Base-by-base conservation (phyloP, 192 early-diverging fungal species). In the Pilobolus umbonatus region DNA sequence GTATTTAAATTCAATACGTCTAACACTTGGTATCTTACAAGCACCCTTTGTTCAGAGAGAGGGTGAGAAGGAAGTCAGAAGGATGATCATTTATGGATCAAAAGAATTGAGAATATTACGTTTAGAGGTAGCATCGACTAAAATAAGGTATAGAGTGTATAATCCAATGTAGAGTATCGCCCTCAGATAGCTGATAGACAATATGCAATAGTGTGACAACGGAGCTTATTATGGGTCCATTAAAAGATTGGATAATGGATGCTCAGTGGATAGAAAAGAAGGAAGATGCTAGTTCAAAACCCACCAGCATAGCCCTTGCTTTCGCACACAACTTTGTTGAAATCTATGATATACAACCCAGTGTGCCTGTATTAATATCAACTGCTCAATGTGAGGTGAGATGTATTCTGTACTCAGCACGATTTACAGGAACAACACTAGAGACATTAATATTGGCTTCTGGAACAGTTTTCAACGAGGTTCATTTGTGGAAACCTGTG, bases 381-480 rank as follows among this genome's bases (percentile, higher is more conserved):
- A 47, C 48, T 4, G 64, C 78, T 10, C 78, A 83, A 55, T 93
- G 88, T 40, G 69, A 76, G 34, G 83, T 85, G 39, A 80, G 71
- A 24, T 87, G 87, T 45, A 86, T 90, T 24, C 54, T 91, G 19
- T 91, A 92, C 67, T 78, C 87, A 1, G 89, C 89, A 0, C 79
- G 82, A 30, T 82, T 94, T 44, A 78, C 74, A 56, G 86, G 86
- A n/a, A 52, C 62, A 4, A 80, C 74, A 0, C 34, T 70, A 8
- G 73, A 69, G 10, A 65, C 61, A 0, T 44, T 91, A 5, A 58
- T 69, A 12, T 69, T 92, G 9, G 87, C 86, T 0, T 82, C 82
- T 0, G 92, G 92, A 0, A 94, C 92, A 6, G 90, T 92, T 8
- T 93, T 92, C 66, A 91, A 89, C 71, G 77, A 93, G 40, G 82